Percentiles rank a stretch among this genome's conserved stretches.
These are phyloP conservation scores for Raddia distichophylla DNA, from an alignment of 176 grass and related monocot species.

Conservation along the genomic window DNA sequence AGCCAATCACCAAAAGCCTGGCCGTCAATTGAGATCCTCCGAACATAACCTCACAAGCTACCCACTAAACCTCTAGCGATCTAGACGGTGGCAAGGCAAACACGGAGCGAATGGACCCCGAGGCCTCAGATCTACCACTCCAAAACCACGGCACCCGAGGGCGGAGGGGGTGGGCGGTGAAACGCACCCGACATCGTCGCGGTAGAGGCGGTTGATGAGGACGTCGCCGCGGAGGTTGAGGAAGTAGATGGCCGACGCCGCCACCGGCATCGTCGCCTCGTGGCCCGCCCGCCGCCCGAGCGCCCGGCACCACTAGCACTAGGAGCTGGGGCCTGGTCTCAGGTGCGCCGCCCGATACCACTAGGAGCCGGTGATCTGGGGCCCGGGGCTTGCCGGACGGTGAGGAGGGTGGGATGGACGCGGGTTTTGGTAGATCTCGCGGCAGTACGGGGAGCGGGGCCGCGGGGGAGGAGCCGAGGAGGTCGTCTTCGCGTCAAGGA, in stretches of 20 bases:
- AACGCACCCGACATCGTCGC: constrained; percentile 90
- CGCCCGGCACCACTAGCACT: constrained; percentile 24
- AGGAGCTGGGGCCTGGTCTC: neutral
- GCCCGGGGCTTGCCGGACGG: constrained; percentile 37
- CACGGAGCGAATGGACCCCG: constrained; percentile 8
- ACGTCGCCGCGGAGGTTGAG: constrained; percentile 93
- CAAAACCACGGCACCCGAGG: neutral
- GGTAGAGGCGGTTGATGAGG: constrained; percentile 97
- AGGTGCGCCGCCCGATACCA: neutral
- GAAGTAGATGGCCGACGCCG: constrained; percentile 93
- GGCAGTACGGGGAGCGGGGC: constrained; percentile 3
- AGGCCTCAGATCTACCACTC: constrained; percentile 46
- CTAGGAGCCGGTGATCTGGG: constrained; percentile 9
- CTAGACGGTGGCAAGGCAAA: constrained; percentile 22
- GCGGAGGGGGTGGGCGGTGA: neutral
- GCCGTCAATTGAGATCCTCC: neutral
- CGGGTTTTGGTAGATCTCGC: constrained; percentile 52
- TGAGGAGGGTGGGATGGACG: constrained; percentile 23
- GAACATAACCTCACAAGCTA: neutral
- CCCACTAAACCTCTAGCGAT: constrained; percentile 21
- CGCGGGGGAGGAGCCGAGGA: too few relatives aligned
- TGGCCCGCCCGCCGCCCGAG: constrained; percentile 37
- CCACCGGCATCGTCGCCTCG: constrained; percentile 83
- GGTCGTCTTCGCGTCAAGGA: constrained; percentile 47
- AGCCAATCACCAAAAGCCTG: neutral